Base-by-base conservation (phyloP, 140 eudicot species). In the Artemisia princeps region DNA sequence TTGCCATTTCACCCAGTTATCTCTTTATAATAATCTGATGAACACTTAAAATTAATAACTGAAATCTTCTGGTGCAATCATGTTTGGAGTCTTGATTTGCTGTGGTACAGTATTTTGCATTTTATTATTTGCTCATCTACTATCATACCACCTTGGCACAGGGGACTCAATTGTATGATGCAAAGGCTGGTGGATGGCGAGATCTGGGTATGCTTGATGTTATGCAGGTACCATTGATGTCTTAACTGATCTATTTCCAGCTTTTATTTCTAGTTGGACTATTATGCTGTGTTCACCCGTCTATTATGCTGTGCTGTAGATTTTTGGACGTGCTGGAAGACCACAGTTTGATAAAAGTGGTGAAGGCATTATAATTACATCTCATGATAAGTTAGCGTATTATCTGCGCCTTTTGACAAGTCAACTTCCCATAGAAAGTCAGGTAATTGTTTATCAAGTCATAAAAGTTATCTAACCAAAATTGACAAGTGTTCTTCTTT, bases 101-200 rank as follows among this genome's bases (percentile, higher is more conserved):
- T 12, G 11, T 63, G 53, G 48, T 17, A 22, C 60, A 44, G n/a
- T 15, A 17, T 63, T 30, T 10, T 74, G 12, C 48, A 2, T 2
- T 24, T 22, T 65, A 40, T 71, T 55, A 14, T 9, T 45, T 58
- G 75, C 66, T 65, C 28, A 74, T 70, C 73, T 23, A 76, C 62
- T 37, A 51, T 54, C 67, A 13, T 74, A 71, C 59, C 40, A 56
- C 81, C 45, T 46, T 62, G 56, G 23, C 59, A 49, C 83, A 94
- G 99, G 99, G 99, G 66, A 94, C 99, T 63, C 95, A 94, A 70
- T 72, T 94, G 64, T 94, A 94, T 79, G 96, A 94, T 78, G 86
- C 99, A 50, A 94, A 94, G 79, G 99, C 96, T 82, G 99, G 99
- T 80, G 99, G 99, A 53, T 94, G 96, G 99, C 83, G 94, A 74